Evolutionary conservation across 2,329 filamentous ascomycete species (phyloP).

Genomic region (Aspergillus latus): DNA sequence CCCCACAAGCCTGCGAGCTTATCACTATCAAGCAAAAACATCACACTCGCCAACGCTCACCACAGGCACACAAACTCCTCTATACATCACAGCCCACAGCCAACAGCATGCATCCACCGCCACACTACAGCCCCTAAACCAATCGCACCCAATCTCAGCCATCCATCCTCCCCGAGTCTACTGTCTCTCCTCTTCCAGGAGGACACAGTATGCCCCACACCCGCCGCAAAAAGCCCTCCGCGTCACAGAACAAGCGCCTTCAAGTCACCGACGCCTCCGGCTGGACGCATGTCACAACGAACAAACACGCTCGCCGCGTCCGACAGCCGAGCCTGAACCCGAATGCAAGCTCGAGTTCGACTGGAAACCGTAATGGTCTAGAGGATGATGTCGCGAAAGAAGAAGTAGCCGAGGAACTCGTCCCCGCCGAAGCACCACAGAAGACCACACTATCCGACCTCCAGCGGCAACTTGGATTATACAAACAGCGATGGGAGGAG

Average conservation of each 20-base stretch:
- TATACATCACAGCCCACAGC: background rate
- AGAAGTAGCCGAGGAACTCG: slow-evolving; percentile 16
- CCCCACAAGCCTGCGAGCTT: slow-evolving; percentile 1
- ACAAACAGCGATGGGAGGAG: slow-evolving; percentile 30
- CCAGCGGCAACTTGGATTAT: slow-evolving; percentile 30
- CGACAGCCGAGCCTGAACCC: slow-evolving; percentile 7
- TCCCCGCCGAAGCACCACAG: slow-evolving; percentile 39
- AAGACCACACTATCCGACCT: slow-evolving; percentile 33
- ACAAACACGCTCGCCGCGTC: slow-evolving; percentile 29
- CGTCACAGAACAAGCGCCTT: slow-evolving; percentile 32
- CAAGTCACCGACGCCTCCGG: slow-evolving; percentile 41
- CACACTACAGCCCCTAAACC: background rate
- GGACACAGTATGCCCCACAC: slow-evolving; percentile 36
- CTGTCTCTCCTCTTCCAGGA: background rate
- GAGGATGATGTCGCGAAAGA: background rate
- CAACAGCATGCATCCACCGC: background rate
- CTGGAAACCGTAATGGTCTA: background rate
- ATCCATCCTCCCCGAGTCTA: background rate
- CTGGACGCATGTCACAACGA: slow-evolving; percentile 46
- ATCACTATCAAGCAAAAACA: slow-evolving; percentile 1
- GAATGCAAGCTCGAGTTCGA: background rate
- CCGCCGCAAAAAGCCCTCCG: slow-evolving; percentile 27
- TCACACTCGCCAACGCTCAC: background rate
- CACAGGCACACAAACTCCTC: background rate
- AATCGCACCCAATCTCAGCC: background rate